These are phyloP conservation scores for Arthonia radiata DNA, from an alignment of 495 filamentous ascomycete genomes.

Conservation along the genomic window DNA sequence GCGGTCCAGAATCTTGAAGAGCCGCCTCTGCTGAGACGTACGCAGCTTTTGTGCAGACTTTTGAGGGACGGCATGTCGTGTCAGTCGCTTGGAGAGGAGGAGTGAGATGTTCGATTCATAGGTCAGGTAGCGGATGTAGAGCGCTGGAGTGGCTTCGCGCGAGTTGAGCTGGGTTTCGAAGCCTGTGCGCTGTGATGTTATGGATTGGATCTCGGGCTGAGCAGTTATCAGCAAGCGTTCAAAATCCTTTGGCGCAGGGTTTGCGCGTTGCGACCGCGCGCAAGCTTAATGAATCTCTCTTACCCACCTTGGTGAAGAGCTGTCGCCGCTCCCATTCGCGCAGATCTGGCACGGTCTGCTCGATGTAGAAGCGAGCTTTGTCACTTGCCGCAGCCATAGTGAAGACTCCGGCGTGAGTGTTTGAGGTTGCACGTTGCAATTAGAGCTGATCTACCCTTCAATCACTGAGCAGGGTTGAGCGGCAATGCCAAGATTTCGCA, in stretches of 20 bases:
- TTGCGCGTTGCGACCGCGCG: background rate
- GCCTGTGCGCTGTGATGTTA: conserved; percentile 71
- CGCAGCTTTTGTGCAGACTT: conserved; percentile 24
- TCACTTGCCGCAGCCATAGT: conserved; percentile 66
- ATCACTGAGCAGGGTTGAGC: no score
- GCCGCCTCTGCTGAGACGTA: conserved; percentile 50
- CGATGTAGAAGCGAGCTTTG: conserved; percentile 83
- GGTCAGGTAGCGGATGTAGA: conserved; percentile 65
- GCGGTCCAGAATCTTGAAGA: conserved; percentile 73
- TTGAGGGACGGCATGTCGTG: conserved; percentile 53
- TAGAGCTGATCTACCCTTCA: no score
- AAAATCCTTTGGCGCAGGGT: background rate
- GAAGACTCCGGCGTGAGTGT: no score
- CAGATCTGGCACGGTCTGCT: conserved; percentile 73
- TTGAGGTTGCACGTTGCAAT: no score
- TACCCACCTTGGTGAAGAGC: conserved; percentile 53
- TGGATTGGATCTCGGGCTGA: conserved; percentile 65
- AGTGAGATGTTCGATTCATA: conserved; percentile 81
- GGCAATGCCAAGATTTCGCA: no score
- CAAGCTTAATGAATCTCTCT: background rate
- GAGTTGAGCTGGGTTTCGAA: conserved; percentile 80
- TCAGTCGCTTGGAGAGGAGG: conserved; percentile 58
- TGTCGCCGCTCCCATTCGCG: conserved; percentile 71
- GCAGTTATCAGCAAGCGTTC: conserved; percentile 3
- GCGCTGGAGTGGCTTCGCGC: conserved; percentile 32